A percentile compares a stretch with the other conserved stretches of the same genome.
phyloP scores from a whole-genome alignment of 495 filamentous ascomycete genomes.

The Daldinia caldariorum region DNA sequence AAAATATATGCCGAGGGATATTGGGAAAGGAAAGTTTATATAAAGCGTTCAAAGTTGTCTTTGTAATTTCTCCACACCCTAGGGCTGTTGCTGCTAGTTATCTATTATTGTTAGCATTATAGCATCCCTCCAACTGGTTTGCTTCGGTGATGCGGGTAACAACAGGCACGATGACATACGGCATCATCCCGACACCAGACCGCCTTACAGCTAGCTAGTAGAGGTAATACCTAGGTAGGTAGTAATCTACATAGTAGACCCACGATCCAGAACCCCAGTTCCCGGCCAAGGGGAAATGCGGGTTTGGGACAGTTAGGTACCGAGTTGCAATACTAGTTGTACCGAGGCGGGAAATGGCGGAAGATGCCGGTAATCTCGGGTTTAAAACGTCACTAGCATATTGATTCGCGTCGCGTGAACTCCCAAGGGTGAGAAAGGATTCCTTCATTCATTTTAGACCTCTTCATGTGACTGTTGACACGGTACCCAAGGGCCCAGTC shows the following conservation, averaged over 20 bases:
- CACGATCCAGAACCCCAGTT: slow-evolving; percentile 24
- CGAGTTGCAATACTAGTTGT: slow-evolving; percentile 13
- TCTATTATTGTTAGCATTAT: not conserved
- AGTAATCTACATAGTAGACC: slow-evolving; percentile 35
- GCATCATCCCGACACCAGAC: slow-evolving; percentile 32
- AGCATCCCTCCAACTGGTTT: slow-evolving; percentile 21
- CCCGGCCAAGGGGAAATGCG: slow-evolving; percentile 44
- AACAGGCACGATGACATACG: slow-evolving; percentile 41
- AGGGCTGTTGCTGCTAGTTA: not conserved
- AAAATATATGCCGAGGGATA: slow-evolving; percentile 39
- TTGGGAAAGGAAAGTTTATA: slow-evolving; percentile 27
- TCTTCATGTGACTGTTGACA: too few species aligned
- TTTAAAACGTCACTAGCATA: slow-evolving; percentile 23
- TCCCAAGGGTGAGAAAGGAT: not conserved
- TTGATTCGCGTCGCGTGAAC: slow-evolving; percentile 31
- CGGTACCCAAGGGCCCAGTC: too few species aligned
- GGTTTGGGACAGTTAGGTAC: slow-evolving; percentile 11
- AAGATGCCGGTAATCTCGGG: slow-evolving; percentile 46
- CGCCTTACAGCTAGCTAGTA: slow-evolving; percentile 1
- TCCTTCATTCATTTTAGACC: slow-evolving; percentile 22
- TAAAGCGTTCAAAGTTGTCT: slow-evolving; percentile 18
- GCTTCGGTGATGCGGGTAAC: slow-evolving; percentile 43
- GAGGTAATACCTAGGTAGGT: too few species aligned
- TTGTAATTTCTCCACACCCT: slow-evolving; percentile 23
- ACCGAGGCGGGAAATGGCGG: slow-evolving; percentile 40